Base-by-base conservation (phyloP, 2,329 filamentous ascomycete genomes). In the Thermomyces lanuginosus region DNA sequence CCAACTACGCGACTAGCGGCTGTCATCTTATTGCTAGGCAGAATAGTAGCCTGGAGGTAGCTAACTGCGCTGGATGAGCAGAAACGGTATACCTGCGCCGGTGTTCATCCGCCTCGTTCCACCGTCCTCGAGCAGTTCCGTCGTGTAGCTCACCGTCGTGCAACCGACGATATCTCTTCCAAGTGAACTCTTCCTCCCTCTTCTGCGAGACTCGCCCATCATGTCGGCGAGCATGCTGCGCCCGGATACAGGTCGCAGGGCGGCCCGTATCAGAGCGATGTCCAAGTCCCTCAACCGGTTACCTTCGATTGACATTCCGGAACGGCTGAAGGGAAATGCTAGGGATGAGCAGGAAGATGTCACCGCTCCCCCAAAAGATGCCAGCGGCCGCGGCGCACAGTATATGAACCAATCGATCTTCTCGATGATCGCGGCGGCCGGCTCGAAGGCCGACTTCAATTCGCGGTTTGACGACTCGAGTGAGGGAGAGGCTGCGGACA, bases 331-430 rank as follows among this genome's bases (percentile, higher is more conserved):
- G 40, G 61, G 67, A 41, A 24, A 30, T 10, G 66, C 64, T 16
- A 64, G 66, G 34, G 69, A 73, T 49, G 63, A 60, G 4, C 58
- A 74, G 10, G 63, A 71, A 20, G 71, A 74, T 45, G 66, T 67
- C 33, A 68, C 66, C 8, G 66, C 66, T 26, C 61, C 66, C 2
- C 63, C 60, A n/a, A 42, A 37, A 17, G 44, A 40, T 21, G 50
- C 51, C n/a, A 43, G 46, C 18, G 54, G 54, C 30, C 48, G 55
- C 27, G 55, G 58, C 22, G 46, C 59, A 24, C 55, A 63, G 34
- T 81, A 83, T 44, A 81, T 92, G 73, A 89, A 92, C 52, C 84
- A 92, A 61, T 91, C 81, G 37, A 75, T 95, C 29, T 92, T 93
- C 50, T 83, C 82, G 28, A 70, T 95, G 55, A 84, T 95, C 39